Conservation (phyloP, 1,139 yeast genomes). For the Taphrina wiesneri region DNA sequence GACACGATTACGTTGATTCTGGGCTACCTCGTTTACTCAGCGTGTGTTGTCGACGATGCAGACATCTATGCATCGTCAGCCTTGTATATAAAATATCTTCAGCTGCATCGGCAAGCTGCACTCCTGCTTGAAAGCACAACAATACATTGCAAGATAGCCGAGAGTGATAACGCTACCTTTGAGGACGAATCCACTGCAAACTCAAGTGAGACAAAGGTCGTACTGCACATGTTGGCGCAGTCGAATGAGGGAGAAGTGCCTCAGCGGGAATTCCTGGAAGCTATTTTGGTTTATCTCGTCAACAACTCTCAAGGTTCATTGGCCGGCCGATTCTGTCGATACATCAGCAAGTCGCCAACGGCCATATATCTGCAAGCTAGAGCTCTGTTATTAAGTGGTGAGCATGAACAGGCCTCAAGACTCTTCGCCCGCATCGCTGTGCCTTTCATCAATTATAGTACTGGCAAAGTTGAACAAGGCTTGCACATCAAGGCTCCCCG, state of each 20-base stretch:
- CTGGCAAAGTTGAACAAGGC: not conserved
- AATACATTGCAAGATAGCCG: not conserved
- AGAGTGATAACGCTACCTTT: not conserved
- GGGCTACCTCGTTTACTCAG: not conserved
- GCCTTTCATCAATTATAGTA: not conserved
- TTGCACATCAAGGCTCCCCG: not conserved
- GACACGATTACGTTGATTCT: not conserved
- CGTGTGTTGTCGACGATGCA: constrained; percentile 8
- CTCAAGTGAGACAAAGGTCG: not conserved
- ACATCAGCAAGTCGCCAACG: not conserved
- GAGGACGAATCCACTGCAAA: not conserved
- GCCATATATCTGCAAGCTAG: constrained; percentile 11
- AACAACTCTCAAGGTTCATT: not conserved
- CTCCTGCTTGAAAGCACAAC: not conserved
- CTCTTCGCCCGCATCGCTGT: constrained; percentile 12
- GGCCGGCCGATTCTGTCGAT: constrained; percentile 4
- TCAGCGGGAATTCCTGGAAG: constrained; percentile 13
- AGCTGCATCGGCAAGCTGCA: not conserved
- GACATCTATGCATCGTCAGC: constrained; percentile 2
- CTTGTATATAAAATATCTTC: constrained; percentile 10
- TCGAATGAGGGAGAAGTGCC: constrained; percentile 4
- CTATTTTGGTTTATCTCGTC: constrained; percentile 3
- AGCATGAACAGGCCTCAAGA: constrained; percentile 1
- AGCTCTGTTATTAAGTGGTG: not conserved
- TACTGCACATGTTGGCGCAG: not conserved